Percentiles rank a stretch among this genome's conserved stretches.
Conservation (phyloP, 2,329 filamentous ascomycete genomes). For the Parastagonospora avenae region DNA sequence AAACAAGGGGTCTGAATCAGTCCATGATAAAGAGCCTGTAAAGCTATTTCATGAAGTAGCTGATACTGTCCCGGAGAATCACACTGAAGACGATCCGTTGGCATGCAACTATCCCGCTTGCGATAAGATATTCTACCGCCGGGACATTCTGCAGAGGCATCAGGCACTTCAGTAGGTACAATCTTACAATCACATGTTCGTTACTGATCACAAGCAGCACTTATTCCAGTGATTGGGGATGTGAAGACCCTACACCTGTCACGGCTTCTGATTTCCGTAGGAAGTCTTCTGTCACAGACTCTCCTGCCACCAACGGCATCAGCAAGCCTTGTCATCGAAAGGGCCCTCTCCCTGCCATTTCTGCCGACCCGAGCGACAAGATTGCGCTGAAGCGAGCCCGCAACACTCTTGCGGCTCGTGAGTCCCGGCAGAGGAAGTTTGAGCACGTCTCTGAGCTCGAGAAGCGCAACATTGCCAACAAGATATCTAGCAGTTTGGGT, state of each 20-base stretch:
- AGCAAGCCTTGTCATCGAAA: conserved; percentile 72
- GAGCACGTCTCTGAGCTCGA: conserved; percentile 76
- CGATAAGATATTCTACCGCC: conserved; percentile 50
- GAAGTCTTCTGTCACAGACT: conserved; percentile 50
- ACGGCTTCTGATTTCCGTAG: conserved; percentile 30
- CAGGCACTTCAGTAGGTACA: conserved; percentile 51
- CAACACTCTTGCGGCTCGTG: conserved; percentile 91
- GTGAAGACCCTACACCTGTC: conserved; percentile 23
- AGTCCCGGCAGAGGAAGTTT: conserved; percentile 87
- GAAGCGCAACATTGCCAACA: conserved; percentile 60
- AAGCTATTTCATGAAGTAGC: not conserved
- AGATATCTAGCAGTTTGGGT: not conserved
- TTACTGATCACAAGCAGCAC: conserved; percentile 28
- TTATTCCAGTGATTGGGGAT: too few relatives aligned
- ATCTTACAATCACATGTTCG: not conserved
- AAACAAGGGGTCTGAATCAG: too few relatives aligned
- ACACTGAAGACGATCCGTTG: conserved; percentile 48
- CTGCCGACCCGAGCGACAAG: conserved; percentile 74
- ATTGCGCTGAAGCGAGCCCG: conserved; percentile 90
- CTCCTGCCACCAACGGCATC: conserved; percentile 70
- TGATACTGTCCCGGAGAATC: conserved; percentile 46
- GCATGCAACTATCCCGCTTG: conserved; percentile 50
- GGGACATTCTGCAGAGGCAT: conserved; percentile 53
- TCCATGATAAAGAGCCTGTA: not conserved
- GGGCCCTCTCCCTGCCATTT: conserved; percentile 79